Evolutionary conservation across 345 rosid genomes (phyloP).

Genomic region (Reutealis trisperma): DNA sequence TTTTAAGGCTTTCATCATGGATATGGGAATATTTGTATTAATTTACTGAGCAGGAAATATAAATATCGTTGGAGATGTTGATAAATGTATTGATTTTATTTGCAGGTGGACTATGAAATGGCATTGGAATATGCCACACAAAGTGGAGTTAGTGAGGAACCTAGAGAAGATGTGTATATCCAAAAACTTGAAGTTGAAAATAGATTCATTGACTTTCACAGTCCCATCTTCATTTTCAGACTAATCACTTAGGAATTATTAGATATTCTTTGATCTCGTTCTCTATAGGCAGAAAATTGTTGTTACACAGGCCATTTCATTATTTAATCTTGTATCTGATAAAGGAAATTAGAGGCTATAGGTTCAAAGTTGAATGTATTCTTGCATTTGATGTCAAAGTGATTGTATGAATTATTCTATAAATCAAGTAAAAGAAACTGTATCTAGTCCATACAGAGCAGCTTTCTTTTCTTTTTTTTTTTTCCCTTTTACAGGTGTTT

Average conservation of each 20-base stretch:
- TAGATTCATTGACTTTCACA: slow-evolving; percentile 50
- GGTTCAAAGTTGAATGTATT: background rate
- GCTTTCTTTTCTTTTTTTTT: background rate
- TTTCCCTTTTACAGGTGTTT: too few relatives aligned
- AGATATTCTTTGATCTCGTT: background rate
- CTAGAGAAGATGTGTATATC: slow-evolving; percentile 64
- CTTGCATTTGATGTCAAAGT: background rate
- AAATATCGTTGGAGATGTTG: background rate
- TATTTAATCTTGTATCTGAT: slow-evolving; percentile 12
- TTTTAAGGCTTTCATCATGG: background rate
- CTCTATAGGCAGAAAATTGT: slow-evolving; percentile 1
- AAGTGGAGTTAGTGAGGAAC: slow-evolving; percentile 88
- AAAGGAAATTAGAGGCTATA: background rate
- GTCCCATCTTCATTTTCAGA: slow-evolving; percentile 66
- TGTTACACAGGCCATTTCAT: background rate
- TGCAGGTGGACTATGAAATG: slow-evolving; percentile 98
- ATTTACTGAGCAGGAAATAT: background rate
- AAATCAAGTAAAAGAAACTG: background rate
- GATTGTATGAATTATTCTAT: background rate
- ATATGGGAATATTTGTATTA: background rate
- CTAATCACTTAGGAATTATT: slow-evolving; percentile 40
- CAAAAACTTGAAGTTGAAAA: slow-evolving; percentile 45
- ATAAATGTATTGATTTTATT: background rate
- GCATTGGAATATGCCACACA: slow-evolving; percentile 94
- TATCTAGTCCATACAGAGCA: background rate